These are phyloP conservation scores for Cryptococcus amylolentus DNA, from an alignment of 1,284 basidiomycete species.

Conservation along the genomic window DNA sequence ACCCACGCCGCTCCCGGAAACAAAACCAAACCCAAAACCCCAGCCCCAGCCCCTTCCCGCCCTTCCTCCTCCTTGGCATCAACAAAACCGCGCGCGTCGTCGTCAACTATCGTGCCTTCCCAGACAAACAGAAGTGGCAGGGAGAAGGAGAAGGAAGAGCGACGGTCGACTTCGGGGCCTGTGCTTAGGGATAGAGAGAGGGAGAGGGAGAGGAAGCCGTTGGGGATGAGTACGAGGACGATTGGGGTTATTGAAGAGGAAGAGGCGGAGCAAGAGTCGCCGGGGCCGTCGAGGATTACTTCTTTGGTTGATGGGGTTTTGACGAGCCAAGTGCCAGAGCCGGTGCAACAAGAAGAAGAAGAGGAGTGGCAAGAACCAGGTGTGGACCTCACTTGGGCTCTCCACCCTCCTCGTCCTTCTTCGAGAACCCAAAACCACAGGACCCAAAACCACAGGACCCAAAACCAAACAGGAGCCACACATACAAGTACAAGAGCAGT, in stretches of 20 bases:
- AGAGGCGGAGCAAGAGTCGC: not conserved
- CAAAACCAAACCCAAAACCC: not conserved
- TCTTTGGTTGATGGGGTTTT: not conserved
- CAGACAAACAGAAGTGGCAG: not conserved
- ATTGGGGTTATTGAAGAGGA: constrained; percentile 4
- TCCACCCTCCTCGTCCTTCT: constrained; percentile 4
- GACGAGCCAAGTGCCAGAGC: not conserved
- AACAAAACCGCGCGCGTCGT: too few species aligned
- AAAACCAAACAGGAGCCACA: not conserved
- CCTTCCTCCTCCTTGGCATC: too few species aligned
- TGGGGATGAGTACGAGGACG: not conserved
- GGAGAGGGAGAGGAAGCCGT: not conserved
- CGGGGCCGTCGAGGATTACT: not conserved
- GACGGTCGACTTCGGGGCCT: not conserved
- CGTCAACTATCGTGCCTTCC: not conserved
- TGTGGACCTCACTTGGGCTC: constrained; percentile 16
- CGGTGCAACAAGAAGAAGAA: not conserved
- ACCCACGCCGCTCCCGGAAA: not conserved
- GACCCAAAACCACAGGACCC: not conserved
- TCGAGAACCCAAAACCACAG: not conserved
- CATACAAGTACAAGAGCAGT: too few species aligned
- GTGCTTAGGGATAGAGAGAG: not conserved
- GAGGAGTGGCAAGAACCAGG: constrained; percentile 2
- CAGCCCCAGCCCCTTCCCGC: not conserved
- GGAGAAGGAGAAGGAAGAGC: not conserved